Evolutionary conservation across 805 yeast species (phyloP), one percentile per base, ranked within the genome.

Genomic region (Zygosaccharomyces rouxii): DNA sequence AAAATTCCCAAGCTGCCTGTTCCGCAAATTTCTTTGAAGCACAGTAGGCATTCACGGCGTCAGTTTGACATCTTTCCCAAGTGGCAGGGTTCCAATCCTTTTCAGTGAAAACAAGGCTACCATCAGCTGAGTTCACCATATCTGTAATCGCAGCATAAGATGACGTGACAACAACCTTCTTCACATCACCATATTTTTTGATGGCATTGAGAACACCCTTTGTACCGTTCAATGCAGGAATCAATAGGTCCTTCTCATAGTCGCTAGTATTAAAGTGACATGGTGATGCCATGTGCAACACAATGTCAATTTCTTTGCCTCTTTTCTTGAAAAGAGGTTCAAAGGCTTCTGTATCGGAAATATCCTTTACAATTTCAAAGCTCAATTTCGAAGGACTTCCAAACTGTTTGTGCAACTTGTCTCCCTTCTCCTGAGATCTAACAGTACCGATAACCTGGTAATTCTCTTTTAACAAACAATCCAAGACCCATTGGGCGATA

Each of bases 181-280:
- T 69, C 29, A 76, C 71, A 30, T 52, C 46, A 13, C 76, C 78
- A 50, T 64, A 71, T 28, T 60, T 55, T 52, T 70, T 63, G 46
- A 76, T 68, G 2, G 79, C 73, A 13, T 64, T 59, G 57, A 81
- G 65, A 47, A 79, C 69, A 53, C 75, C 74, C 39, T 62, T 64
- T 9, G 84, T 78, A 44, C 86, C 86, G 41, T 71, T 60, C 9
- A 78, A 71, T 2, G 86, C 85, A 10, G 86, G 86, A 18, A 67
- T 60, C 29, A 80, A 62, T 57, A 77, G 71, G 35, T 73, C 82
- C 22, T 69, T 67, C 54, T 80, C 80, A 45, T 74, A 73, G 3
- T 71, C 67, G 7, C 47, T 45, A 3, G 57, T 42, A 6, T 69
- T 69, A 40, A 58, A 67, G 0, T 61, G 51, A 54, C 74, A 72